phyloP scores from a whole-genome alignment of 768 basidiomycete genomes.

The Lactarius pseudohatsudake region DNA sequence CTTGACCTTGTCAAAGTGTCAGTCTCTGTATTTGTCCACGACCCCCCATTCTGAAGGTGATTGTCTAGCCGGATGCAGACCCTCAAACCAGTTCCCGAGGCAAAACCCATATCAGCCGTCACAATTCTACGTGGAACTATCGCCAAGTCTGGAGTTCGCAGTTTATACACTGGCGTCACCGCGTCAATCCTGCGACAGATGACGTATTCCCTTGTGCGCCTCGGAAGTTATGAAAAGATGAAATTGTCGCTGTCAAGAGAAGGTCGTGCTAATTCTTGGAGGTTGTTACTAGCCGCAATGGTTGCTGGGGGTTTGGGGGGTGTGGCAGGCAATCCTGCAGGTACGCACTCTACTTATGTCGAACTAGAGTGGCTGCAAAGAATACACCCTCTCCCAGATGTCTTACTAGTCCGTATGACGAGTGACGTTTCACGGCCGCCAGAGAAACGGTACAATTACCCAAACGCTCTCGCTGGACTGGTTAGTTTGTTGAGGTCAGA shows the following conservation, averaged over 20 bases:
- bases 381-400: slow-evolving; percentile 43
- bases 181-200: slow-evolving; percentile 87
- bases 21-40: slow-evolving; percentile 31
- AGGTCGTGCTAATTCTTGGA: slow-evolving; percentile 52
- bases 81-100: slow-evolving; percentile 43
- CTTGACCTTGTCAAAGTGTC: slow-evolving; percentile 86
- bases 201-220: slow-evolving; percentile 85
- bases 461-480: slow-evolving; percentile 77
- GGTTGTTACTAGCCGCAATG: slow-evolving; percentile 62
- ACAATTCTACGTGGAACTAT: slow-evolving; percentile 65
- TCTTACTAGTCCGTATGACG: slow-evolving; percentile 83
- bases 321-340: slow-evolving; percentile 81
- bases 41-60: slow-evolving; percentile 1
- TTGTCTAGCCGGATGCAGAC: slow-evolving; percentile 80
- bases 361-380: neutral
- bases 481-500: slow-evolving; percentile 62
- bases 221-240: slow-evolving; percentile 80
- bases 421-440: slow-evolving; percentile 77
- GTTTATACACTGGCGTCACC: slow-evolving; percentile 77
- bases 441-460: slow-evolving; percentile 73
- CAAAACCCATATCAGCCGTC: slow-evolving; percentile 62
- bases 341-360: slow-evolving; percentile 37
- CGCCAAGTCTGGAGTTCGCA: slow-evolving; percentile 63
- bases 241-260: slow-evolving; percentile 55
- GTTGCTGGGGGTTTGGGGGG: slow-evolving; percentile 81